Conservation (phyloP, 176 grass and related monocot species). For the Carex scoparia region DNA sequence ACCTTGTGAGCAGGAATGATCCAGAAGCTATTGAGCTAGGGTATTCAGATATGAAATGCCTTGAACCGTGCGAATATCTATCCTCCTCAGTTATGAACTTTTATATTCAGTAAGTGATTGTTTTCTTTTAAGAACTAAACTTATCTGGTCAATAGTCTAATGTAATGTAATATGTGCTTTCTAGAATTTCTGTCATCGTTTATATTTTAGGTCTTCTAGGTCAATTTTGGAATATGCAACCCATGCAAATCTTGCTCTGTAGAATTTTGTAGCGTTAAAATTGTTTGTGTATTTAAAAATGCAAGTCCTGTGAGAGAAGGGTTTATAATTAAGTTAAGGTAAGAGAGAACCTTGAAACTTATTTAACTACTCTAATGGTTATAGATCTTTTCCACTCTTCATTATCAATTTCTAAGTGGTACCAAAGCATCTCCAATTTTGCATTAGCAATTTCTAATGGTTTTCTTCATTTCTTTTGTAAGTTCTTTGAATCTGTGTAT, state of each 20-base stretch:
- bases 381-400: background rate
- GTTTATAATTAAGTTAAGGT: background rate
- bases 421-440: background rate
- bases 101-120: conserved; percentile 66
- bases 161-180: background rate
- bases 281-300: background rate
- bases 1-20: conserved; percentile 63
- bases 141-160: background rate
- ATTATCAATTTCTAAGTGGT: background rate
- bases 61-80: conserved; percentile 53
- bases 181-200: background rate
- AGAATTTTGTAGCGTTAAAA: background rate
- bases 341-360: background rate
- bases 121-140: background rate
- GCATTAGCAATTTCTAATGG: background rate
- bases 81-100: conserved; percentile 82
- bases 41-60: conserved; percentile 60
- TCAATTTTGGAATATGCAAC: background rate
- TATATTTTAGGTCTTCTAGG: background rate
- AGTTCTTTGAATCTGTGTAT: background rate
- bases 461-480: background rate
- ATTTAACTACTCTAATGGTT: background rate
- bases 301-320: background rate
- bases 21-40: conserved; percentile 54
- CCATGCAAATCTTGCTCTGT: background rate